Percentiles rank a stretch among this genome's conserved stretches.
phyloP scores from a whole-genome alignment of 768 basidiomycete genomes.

The Tephrocybe rancida region DNA sequence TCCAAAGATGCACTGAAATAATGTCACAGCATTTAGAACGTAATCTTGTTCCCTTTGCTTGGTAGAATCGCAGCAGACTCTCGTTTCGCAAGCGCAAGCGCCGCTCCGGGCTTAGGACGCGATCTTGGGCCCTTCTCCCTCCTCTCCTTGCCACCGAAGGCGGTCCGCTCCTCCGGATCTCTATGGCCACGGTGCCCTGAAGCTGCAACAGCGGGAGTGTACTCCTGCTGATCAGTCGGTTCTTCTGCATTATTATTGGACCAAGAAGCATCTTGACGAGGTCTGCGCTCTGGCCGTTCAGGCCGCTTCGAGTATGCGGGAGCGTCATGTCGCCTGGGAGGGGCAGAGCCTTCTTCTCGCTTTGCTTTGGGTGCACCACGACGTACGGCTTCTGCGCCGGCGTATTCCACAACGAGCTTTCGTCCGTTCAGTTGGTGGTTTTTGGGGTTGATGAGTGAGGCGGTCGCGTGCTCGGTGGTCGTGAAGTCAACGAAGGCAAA shows the following conservation, averaged over 20 bases:
- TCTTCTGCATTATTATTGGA: not conserved
- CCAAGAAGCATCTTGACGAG: slow-evolving; percentile 3
- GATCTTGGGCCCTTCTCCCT: slow-evolving; percentile 38
- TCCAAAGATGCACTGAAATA: not conserved
- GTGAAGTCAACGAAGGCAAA: slow-evolving; percentile 96
- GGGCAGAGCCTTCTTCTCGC: slow-evolving; percentile 18
- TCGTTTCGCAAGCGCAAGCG: slow-evolving; percentile 74
- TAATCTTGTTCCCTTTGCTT: slow-evolving; percentile 71
- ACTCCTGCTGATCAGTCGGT: not conserved
- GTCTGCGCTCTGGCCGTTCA: slow-evolving; percentile 10
- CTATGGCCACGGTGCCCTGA: not conserved
- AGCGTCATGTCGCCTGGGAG: slow-evolving; percentile 15
- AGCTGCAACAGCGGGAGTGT: slow-evolving; percentile 3
- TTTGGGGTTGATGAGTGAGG: slow-evolving; percentile 77
- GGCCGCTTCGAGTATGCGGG: slow-evolving; percentile 7
- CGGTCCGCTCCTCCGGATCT: slow-evolving; percentile 13
- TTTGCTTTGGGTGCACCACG: slow-evolving; percentile 63
- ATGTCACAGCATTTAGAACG: slow-evolving; percentile 45
- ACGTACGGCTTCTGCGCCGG: slow-evolving; percentile 85
- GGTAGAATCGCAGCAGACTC: slow-evolving; percentile 75
- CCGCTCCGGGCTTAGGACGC: slow-evolving; percentile 77
- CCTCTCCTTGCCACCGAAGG: slow-evolving; percentile 11
- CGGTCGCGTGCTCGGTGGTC: slow-evolving; percentile 75
- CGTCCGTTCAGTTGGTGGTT: slow-evolving; percentile 87
- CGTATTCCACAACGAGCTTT: slow-evolving; percentile 85